A percentile compares a stretch with the other conserved stretches of the same genome.
phyloP scores from a whole-genome alignment of 2,329 filamentous ascomycete genomes.

The Ophiocordyceps camponoti-leonardi region DNA sequence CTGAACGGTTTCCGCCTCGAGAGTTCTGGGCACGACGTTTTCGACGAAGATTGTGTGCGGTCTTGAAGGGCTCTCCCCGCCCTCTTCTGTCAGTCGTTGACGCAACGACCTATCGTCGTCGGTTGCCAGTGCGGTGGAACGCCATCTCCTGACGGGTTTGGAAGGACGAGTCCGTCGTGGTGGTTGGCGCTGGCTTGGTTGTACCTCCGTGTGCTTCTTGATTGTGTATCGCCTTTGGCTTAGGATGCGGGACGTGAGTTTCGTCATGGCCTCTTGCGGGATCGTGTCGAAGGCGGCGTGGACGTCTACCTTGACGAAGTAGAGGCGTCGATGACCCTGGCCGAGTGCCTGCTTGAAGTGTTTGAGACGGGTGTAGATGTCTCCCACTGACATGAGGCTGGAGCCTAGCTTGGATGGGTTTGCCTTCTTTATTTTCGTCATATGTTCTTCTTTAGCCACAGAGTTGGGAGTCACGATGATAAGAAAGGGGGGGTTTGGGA shows the following conservation, averaged over 20 bases:
- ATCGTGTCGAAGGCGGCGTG: conserved; percentile 90
- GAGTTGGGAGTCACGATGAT: no score
- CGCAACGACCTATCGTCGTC: conserved; percentile 25
- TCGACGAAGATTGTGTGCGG: conserved; percentile 66
- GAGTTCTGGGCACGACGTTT: conserved; percentile 37
- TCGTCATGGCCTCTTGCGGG: conserved; percentile 58
- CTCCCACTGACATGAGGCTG: conserved; percentile 63
- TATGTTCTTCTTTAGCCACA: no score
- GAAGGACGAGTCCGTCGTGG: conserved; percentile 6
- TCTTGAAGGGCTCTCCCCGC: conserved; percentile 22
- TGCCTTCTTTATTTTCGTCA: no score
- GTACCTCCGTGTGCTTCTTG: conserved; percentile 58
- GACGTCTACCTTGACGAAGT: conserved; percentile 87
- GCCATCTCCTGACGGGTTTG: conserved; percentile 29
- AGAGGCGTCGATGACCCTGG: conserved; percentile 30
- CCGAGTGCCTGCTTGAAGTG: conserved; percentile 42
- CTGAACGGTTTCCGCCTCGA: conserved; percentile 43
- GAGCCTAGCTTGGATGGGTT: conserved; percentile 52
- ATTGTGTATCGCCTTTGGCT: conserved; percentile 49
- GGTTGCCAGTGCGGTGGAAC: conserved; percentile 28
- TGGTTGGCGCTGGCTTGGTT: conserved; percentile 20
- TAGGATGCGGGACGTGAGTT: conserved; percentile 42
- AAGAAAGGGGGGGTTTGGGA: no score
- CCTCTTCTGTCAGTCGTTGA: conserved; percentile 20
- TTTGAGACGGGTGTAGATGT: conserved; percentile 60